These are phyloP conservation scores for Ophiostoma australiae DNA, from an alignment of 2,329 filamentous ascomycete species.

Conservation along the genomic window DNA sequence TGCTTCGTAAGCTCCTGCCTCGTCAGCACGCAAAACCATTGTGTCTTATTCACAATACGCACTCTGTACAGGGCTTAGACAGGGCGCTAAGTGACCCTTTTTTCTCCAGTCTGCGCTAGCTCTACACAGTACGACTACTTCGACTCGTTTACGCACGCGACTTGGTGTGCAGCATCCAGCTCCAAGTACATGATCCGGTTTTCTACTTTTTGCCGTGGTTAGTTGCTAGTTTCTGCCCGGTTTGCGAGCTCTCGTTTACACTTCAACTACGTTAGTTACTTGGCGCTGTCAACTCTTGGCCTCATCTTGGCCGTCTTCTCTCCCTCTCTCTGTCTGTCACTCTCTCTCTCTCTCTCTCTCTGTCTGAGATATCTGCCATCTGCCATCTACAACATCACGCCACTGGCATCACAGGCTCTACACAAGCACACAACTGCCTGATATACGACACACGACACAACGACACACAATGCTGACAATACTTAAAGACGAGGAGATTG, in stretches of 20 bases:
- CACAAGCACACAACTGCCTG: not conserved
- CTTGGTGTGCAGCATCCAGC: slow-evolving; percentile 1
- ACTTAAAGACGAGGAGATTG: slow-evolving; percentile 54
- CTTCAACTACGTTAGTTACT: not conserved
- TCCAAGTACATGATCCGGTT: not conserved
- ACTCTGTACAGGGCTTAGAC: not conserved
- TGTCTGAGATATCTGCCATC: not conserved
- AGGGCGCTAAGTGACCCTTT: slow-evolving; percentile 4
- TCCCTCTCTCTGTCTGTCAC: not conserved
- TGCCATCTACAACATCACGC: not conserved
- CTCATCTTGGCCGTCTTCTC: not conserved
- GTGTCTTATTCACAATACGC: too few species aligned
- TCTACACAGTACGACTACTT: not conserved
- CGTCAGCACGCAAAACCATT: too few species aligned
- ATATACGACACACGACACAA: not conserved
- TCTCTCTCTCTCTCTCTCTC: not conserved
- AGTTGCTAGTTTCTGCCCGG: not conserved
- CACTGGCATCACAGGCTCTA: not conserved
- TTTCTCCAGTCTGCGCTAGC: not conserved
- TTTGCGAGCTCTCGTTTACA: not conserved
- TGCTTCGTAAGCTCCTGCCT: too few species aligned
- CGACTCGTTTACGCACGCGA: not conserved
- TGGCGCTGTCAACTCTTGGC: slow-evolving; percentile 2
- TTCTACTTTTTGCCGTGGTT: not conserved
- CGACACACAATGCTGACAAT: slow-evolving; percentile 50